phyloP scores from a whole-genome alignment of 2,329 filamentous ascomycete genomes.

The Dothidotthia symphoricarpi region DNA sequence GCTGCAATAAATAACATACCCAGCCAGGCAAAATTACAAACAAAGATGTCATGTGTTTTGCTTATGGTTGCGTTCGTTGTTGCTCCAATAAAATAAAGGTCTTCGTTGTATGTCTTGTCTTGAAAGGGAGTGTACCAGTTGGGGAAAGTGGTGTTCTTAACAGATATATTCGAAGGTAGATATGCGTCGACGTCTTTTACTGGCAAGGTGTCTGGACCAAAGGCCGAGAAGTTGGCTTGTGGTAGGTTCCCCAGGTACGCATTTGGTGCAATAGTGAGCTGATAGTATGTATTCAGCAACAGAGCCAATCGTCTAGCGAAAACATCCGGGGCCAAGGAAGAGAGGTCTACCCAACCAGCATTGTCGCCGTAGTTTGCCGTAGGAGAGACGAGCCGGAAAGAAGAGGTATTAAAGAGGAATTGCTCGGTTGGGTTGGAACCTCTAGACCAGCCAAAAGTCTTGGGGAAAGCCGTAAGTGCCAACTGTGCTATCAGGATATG shows the following conservation, averaged over 20 bases:
- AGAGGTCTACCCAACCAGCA: too few relatives aligned
- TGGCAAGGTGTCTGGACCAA: conserved; percentile 27
- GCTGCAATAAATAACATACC: conserved; percentile 23
- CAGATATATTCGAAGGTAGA: conserved; percentile 21
- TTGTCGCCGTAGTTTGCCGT: too few relatives aligned
- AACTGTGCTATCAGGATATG: conserved; percentile 5
- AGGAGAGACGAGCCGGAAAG: conserved; percentile 21
- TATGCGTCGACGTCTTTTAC: conserved; percentile 23
- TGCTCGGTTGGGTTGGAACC: conserved; percentile 27
- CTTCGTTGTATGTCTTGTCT: not conserved
- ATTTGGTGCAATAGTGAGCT: conserved; percentile 24
- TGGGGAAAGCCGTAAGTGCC: conserved; percentile 15
- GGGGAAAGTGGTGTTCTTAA: conserved; percentile 7
- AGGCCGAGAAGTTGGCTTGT: conserved; percentile 20
- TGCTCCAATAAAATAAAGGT: conserved; percentile 28
- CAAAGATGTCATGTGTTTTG: conserved; percentile 18
- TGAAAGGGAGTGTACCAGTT: conserved; percentile 21
- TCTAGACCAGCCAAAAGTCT: conserved; percentile 3
- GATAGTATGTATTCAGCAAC: conserved; percentile 35
- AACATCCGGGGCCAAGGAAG: conserved; percentile 4
- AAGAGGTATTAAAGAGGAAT: conserved; percentile 21
- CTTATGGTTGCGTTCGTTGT: conserved; percentile 21
- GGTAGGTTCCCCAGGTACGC: conserved; percentile 27
- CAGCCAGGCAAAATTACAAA: conserved; percentile 32
- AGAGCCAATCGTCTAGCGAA: conserved; percentile 25